These are phyloP conservation scores for Excoecaria cochinchinensis DNA, from an alignment of 345 rosid species.

Conservation along the genomic window DNA sequence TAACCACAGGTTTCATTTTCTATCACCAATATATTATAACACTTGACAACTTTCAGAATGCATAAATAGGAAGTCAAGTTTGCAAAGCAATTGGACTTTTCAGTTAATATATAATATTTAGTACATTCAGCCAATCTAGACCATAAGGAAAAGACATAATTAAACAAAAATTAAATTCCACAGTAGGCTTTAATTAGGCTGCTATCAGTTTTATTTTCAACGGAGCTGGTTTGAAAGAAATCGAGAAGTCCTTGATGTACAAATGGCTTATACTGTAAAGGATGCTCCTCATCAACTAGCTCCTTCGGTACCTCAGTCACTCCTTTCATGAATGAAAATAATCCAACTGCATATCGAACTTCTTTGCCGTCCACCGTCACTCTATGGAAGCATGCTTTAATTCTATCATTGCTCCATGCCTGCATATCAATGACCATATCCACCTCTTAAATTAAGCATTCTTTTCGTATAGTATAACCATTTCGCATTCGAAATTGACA, in stretches of 20 bases:
- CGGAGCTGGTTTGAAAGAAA: conserved; percentile 31
- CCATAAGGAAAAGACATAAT: too few relatives aligned
- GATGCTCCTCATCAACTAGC: conserved; percentile 59
- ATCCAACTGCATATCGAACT: conserved; percentile 53
- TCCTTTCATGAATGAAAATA: conserved; percentile 51
- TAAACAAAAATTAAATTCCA: conserved; percentile 28
- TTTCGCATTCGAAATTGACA: too few relatives aligned
- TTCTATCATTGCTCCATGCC: conserved; percentile 84
- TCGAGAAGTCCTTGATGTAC: conserved; percentile 48
- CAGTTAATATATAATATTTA: too few relatives aligned
- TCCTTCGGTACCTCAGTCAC: conserved; percentile 44
- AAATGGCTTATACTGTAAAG: conserved; percentile 59
- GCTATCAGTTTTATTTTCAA: conserved; percentile 35
- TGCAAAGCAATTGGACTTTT: too few relatives aligned
- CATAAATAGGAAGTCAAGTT: too few relatives aligned
- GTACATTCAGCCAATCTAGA: too few relatives aligned
- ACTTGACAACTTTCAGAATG: too few relatives aligned
- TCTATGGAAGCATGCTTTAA: conserved; percentile 50
- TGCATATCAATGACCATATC: conserved; percentile 8
- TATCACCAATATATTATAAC: too few relatives aligned
- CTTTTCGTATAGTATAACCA: too few relatives aligned
- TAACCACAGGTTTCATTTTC: too few relatives aligned
- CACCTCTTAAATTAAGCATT: too few relatives aligned
- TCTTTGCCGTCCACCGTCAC: conserved; percentile 49
- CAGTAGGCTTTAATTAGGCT: conserved; percentile 53